Base-by-base conservation (phyloP, 306 rosid genomes). In the Crotalaria pallida region DNA sequence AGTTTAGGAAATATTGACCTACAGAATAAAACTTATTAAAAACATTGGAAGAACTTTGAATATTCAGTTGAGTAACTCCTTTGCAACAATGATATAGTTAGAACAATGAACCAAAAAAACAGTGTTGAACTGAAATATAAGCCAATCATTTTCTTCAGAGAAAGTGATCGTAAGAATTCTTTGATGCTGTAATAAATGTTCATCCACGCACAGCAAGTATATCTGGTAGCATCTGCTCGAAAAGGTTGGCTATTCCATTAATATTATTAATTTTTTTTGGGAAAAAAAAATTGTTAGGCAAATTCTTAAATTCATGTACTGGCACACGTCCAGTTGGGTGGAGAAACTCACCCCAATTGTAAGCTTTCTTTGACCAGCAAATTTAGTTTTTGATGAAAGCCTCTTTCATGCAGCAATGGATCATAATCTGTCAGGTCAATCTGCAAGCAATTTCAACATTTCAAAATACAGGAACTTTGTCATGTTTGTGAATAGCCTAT, bases 371-470 rank as follows among this genome's bases (percentile, higher is more conserved):
- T 75, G 61, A 90, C 88, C 17, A 90, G 86, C 77, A 69, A 51
- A 65, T 85, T 90, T 58, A 90, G 74, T 53, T 84, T 85, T 83
- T 74, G 84, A 83, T 88, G 96, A 79, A 90, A 79, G 47, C 94
- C 96, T 79, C 91, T 82, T 73, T 85, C 91, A 73, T 86, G 96
- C 72, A 84, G 78, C 90, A 86, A 6, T 0, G 96, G 96, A 52
- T 88, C 87, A 67, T 87, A 90, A 72, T 77, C 85, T 53, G 77
- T 61, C 41, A 80, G 78, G 29, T 82, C 89, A 45, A 90, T 74
- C 96, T 90, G 88, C 88, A 85, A 75, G 22, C 67, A 84, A 41
- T 48, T 69, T 67, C 71, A 72, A 47, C 18, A 51, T 65, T 71
- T 69, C 76, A 61, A 38, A 48, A 17, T 70, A n/a, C 49, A 52